Percentiles rank a stretch among this genome's conserved stretches.
These are phyloP conservation scores for Ophioceras dolichostomum DNA, from an alignment of 2,329 filamentous ascomycete genomes.

Conservation along the genomic window DNA sequence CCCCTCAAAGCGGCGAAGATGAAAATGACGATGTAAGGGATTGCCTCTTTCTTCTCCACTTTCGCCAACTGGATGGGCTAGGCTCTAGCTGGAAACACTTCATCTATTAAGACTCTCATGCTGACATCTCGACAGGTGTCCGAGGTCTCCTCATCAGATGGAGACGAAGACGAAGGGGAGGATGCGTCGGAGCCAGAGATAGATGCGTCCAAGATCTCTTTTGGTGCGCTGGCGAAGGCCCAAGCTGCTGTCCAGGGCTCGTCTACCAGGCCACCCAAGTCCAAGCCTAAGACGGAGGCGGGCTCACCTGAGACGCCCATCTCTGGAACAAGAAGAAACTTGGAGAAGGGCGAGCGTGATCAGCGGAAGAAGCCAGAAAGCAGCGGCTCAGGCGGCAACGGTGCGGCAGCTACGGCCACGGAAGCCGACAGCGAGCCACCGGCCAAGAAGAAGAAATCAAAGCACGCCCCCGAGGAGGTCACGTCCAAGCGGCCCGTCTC, in stretches of 20 bases:
- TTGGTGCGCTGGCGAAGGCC: conserved; percentile 81
- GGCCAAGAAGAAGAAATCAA: conserved; percentile 39
- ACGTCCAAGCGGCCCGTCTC: conserved; percentile 76
- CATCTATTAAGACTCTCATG: too few species aligned
- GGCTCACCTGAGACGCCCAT: background rate
- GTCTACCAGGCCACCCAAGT: too few species aligned
- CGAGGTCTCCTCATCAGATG: too few species aligned
- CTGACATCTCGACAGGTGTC: too few species aligned
- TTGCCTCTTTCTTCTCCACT: background rate
- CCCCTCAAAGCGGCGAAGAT: conserved; percentile 3
- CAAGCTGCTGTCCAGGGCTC: too few species aligned
- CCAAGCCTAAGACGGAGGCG: background rate
- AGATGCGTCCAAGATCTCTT: conserved; percentile 56
- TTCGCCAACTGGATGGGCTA: too few species aligned
- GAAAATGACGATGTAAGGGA: conserved; percentile 7
- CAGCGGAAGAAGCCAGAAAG: background rate
- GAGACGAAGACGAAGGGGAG: conserved; percentile 19
- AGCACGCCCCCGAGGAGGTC: conserved; percentile 79
- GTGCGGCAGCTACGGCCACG: too few species aligned
- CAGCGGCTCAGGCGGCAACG: too few species aligned
- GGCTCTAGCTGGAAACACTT: too few species aligned
- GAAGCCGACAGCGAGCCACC: too few species aligned
- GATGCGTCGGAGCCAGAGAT: conserved; percentile 22
- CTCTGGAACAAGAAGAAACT: too few species aligned
- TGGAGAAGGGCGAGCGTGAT: background rate